Percentiles rank a stretch among this genome's conserved stretches.
Evolutionary conservation across 179 eudicot genomes (phyloP).

Genomic region (Beta lomatogona): DNA sequence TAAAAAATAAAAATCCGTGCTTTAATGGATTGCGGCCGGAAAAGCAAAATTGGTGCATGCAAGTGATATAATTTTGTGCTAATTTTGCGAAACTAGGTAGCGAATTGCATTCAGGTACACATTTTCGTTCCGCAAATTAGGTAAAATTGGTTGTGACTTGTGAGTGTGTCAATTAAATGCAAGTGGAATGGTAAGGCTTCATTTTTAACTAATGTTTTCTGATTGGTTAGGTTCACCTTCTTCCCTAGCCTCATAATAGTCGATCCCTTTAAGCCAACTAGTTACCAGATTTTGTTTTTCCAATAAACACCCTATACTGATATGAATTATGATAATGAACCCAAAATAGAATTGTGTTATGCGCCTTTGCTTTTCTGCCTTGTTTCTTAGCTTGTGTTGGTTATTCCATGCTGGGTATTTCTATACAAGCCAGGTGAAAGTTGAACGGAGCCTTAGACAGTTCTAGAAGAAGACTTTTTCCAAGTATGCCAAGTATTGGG

Average conservation of each 20-base stretch:
- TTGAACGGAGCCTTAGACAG: not conserved
- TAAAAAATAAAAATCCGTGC: too few relatives aligned
- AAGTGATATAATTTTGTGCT: too few relatives aligned
- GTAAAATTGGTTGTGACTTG: too few relatives aligned
- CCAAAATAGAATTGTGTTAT: not conserved
- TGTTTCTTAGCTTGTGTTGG: slow-evolving; percentile 4
- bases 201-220: not conserved
- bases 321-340: slow-evolving; percentile 1
- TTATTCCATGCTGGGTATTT: not conserved
- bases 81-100: too few relatives aligned
- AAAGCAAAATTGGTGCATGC: too few relatives aligned
- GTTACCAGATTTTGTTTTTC: too few relatives aligned
- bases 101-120: too few relatives aligned
- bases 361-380: not conserved
- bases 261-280: too few relatives aligned
- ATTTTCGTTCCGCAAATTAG: too few relatives aligned
- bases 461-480: not conserved
- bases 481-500: not conserved
- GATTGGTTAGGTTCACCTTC: not conserved
- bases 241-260: not conserved
- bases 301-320: too few relatives aligned
- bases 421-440: not conserved
- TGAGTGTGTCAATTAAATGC: not conserved
- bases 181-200: not conserved
- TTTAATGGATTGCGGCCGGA: too few relatives aligned